Evolutionary conservation across 2,329 filamentous ascomycete genomes (phyloP).

Genomic region (Trichophyton rubrum): DNA sequence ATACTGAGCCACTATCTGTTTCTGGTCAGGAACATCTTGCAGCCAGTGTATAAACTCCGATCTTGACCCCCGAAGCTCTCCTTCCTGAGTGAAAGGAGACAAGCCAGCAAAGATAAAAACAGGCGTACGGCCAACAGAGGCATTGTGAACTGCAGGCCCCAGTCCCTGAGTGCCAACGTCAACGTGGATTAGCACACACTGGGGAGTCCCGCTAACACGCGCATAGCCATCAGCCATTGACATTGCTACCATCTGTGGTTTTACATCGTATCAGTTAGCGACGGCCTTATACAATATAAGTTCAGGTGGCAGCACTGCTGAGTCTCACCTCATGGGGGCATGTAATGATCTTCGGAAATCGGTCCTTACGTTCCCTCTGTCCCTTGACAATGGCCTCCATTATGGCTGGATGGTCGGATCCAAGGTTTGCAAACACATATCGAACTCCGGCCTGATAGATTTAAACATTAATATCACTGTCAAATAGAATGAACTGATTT

Average conservation of each 20-base stretch:
- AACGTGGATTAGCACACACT: constrained; percentile 68
- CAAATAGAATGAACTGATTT: no score
- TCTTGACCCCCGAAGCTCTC: constrained; percentile 62
- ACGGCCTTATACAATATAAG: background rate
- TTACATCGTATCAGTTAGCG: constrained; percentile 3
- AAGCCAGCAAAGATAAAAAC: constrained; percentile 68
- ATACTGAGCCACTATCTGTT: constrained; percentile 69
- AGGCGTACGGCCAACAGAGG: constrained; percentile 59
- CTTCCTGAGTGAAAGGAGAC: constrained; percentile 63
- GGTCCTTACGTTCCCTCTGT: constrained; percentile 50
- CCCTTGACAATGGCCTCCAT: constrained; percentile 71
- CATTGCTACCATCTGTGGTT: constrained; percentile 64
- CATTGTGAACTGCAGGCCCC: constrained; percentile 67
- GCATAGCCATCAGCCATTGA: constrained; percentile 77
- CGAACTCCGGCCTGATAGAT: constrained; percentile 35
- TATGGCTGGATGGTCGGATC: constrained; percentile 56
- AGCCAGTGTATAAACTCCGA: constrained; percentile 84
- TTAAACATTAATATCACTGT: background rate
- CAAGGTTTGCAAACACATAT: constrained; percentile 42
- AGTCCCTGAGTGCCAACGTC: constrained; percentile 72
- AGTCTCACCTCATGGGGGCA: constrained; percentile 60
- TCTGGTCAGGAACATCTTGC: constrained; percentile 71
- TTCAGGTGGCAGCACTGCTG: no score
- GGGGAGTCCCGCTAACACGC: constrained; percentile 56
- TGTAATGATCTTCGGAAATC: constrained; percentile 62